These are phyloP conservation scores for Eucalyptus sp. DNA, from an alignment of 345 rosid species.

Conservation along the genomic window DNA sequence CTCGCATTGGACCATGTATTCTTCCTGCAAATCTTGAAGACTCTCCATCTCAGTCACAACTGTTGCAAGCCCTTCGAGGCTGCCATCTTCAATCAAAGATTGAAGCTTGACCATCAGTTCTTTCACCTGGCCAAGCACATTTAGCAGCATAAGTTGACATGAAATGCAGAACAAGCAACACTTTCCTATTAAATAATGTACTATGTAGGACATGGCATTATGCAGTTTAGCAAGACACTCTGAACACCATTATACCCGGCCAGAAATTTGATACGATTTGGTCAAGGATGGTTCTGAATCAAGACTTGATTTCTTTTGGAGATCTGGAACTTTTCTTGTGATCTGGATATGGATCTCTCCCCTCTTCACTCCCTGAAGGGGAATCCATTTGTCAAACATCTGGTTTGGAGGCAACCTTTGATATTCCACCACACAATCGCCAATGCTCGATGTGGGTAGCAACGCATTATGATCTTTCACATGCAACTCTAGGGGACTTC, in stretches of 20 bases:
- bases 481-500: constrained; percentile 60
- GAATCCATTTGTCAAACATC: constrained; percentile 89
- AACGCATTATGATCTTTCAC: constrained; percentile 88
- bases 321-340: constrained; percentile 63
- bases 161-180: not conserved
- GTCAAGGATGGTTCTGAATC: constrained; percentile 46
- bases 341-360: constrained; percentile 81
- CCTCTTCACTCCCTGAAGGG: constrained; percentile 82
- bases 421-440: constrained; percentile 80
- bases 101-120: constrained; percentile 48
- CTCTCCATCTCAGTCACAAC: constrained; percentile 62
- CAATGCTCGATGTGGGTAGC: constrained; percentile 77
- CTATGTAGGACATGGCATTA: not conserved
- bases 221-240: not conserved
- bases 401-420: constrained; percentile 73
- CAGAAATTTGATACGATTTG: constrained; percentile 40
- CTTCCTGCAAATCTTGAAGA: constrained; percentile 67
- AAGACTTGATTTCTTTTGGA: constrained; percentile 28
- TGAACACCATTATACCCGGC: constrained; percentile 18
- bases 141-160: not conserved
- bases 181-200: not conserved
- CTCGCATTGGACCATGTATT: constrained; percentile 74
- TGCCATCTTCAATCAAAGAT: constrained; percentile 49
- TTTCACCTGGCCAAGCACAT: constrained; percentile 38
- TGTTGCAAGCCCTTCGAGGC: constrained; percentile 42